Conservation (phyloP, 768 basidiomycete genomes). For the Suillus cothurnatus region DNA sequence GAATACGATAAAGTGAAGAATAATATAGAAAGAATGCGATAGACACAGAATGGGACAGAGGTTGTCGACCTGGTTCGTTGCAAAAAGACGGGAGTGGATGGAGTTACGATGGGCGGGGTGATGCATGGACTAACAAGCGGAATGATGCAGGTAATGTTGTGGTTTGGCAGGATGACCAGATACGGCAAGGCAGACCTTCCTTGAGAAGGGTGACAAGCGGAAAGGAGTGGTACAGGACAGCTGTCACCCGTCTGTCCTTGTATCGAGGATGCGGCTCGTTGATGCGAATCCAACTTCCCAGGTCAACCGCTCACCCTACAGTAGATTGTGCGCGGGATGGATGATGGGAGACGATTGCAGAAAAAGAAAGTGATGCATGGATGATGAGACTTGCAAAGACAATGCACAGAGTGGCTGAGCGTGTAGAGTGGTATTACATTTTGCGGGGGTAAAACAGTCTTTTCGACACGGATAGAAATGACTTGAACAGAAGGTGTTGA, state of each 20-base stretch:
- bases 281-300: constrained; percentile 10
- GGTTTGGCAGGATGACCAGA: constrained; percentile 22
- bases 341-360: constrained; percentile 57
- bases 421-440: constrained; percentile 79
- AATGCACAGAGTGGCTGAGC: constrained; percentile 61
- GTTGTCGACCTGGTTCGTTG: constrained; percentile 57
- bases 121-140: constrained; percentile 56
- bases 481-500: constrained; percentile 15
- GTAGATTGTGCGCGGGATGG: constrained; percentile 52
- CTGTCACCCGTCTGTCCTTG: constrained; percentile 8
- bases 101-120: constrained; percentile 49
- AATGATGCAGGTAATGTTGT: constrained; percentile 45
- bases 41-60: constrained; percentile 40
- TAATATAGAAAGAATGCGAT: constrained; percentile 73
- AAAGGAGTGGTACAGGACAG: constrained; percentile 2
- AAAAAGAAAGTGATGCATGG: constrained; percentile 63
- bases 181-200: constrained; percentile 22
- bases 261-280: constrained; percentile 25
- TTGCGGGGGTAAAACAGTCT: constrained; percentile 56
- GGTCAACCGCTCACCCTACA: constrained; percentile 18
- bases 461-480: constrained; percentile 52
- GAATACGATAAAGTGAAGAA: constrained; percentile 79
- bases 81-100: constrained; percentile 43
- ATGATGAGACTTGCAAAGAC: constrained; percentile 63
- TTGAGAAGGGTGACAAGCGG: constrained; percentile 15